A percentile compares a stretch with the other conserved stretches of the same genome.
These are phyloP conservation scores for Ustilaginoidea virens DNA, from an alignment of 2,329 filamentous ascomycete genomes.

Conservation along the genomic window DNA sequence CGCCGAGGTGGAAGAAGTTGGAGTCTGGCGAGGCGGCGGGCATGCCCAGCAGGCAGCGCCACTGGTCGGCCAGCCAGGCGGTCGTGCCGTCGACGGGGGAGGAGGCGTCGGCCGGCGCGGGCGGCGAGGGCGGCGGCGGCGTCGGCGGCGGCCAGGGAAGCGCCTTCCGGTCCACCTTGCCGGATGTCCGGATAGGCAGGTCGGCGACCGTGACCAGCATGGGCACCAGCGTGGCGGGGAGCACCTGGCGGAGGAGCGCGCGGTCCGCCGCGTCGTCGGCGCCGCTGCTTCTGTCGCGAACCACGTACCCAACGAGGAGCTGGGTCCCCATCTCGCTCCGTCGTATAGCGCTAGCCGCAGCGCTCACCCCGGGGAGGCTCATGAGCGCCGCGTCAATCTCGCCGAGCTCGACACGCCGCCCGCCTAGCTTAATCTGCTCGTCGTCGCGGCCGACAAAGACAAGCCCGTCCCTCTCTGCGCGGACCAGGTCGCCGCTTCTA, in stretches of 20 bases:
- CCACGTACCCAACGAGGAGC: slow-evolving; percentile 10
- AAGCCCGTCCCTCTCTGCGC: slow-evolving; percentile 8
- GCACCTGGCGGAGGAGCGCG: slow-evolving; percentile 3
- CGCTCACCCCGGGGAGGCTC: slow-evolving; percentile 8
- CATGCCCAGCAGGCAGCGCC: slow-evolving; percentile 9
- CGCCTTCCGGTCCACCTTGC: slow-evolving; percentile 10
- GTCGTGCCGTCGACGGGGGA: slow-evolving; percentile 5
- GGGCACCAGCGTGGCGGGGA: slow-evolving; percentile 8
- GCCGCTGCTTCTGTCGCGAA: slow-evolving; percentile 2
- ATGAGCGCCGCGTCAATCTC: slow-evolving; percentile 12
- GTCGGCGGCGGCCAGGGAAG: slow-evolving; percentile 7
- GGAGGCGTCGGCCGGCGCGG: slow-evolving; percentile 2
- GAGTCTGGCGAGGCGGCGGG: slow-evolving; percentile 3
- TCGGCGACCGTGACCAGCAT: slow-evolving; percentile 8
- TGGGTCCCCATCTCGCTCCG: slow-evolving; percentile 9
- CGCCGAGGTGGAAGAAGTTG: slow-evolving; percentile 10
- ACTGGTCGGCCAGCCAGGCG: slow-evolving; percentile 9
- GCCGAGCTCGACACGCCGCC: slow-evolving; percentile 12
- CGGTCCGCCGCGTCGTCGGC: slow-evolving; percentile 1
- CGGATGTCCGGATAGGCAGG: slow-evolving; percentile 9
- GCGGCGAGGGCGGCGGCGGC: slow-evolving; percentile 3
- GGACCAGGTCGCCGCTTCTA: slow-evolving; percentile 10
- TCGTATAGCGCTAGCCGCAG: slow-evolving; percentile 7
- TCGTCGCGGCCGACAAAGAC: slow-evolving; percentile 12
- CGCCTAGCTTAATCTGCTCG: slow-evolving; percentile 13